A percentile compares a stretch with the other conserved stretches of the same genome.
Evolutionary conservation across 2,329 filamentous ascomycete species (phyloP).

Genomic region (Aspergillus fischeri): DNA sequence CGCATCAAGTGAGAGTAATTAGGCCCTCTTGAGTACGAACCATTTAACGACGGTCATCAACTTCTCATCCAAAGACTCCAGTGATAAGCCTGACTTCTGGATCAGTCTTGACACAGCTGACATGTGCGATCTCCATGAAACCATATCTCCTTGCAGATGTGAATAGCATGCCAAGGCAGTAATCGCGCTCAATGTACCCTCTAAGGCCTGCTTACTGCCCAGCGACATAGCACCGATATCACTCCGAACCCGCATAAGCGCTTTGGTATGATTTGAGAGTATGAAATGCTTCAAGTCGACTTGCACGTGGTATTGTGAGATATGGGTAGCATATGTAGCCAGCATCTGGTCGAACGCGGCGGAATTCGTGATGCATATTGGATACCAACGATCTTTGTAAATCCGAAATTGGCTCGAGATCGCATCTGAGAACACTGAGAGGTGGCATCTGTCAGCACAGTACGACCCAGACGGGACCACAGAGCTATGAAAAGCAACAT

Average conservation of each 20-base stretch:
- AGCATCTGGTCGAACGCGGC: not conserved
- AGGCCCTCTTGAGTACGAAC: not conserved
- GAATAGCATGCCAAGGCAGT: not conserved
- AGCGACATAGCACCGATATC: not conserved
- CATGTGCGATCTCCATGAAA: not conserved
- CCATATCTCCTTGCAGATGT: not conserved
- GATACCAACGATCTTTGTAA: not conserved
- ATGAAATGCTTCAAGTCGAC: not conserved
- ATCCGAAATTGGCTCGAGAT: not conserved
- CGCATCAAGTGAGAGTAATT: not conserved
- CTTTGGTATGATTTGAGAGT: not conserved
- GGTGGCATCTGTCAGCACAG: accelerated
- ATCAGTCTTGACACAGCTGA: not conserved
- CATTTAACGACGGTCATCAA: not conserved
- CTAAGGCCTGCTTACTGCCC: not conserved
- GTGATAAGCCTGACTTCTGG: not conserved
- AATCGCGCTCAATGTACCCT: not conserved
- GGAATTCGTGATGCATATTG: not conserved
- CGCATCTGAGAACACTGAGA: not conserved
- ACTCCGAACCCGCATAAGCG: not conserved
- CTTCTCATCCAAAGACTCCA: not conserved
- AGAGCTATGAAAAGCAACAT: not conserved
- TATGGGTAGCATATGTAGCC: not conserved
- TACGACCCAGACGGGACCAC: not conserved
- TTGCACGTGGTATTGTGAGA: not conserved